Conservation (phyloP, 768 basidiomycete genomes). For the Suillus alpinus region DNA sequence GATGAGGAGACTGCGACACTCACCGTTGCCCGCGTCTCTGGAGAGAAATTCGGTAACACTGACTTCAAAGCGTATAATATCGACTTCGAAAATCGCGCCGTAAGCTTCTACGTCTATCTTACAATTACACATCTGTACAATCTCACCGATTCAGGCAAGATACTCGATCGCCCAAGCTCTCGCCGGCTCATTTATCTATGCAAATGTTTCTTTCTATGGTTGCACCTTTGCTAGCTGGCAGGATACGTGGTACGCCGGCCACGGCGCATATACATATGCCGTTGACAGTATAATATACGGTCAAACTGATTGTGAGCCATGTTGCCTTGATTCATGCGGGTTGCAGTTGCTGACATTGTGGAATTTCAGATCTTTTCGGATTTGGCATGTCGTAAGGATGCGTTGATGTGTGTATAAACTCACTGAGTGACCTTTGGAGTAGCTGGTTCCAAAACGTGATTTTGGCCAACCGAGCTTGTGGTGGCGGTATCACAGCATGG, state of each 20-base stretch:
- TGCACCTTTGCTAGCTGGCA: constrained; percentile 61
- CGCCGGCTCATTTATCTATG: constrained; percentile 61
- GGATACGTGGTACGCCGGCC: constrained; percentile 65
- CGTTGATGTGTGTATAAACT: background rate
- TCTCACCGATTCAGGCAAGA: constrained; percentile 35
- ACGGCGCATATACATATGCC: constrained; percentile 55
- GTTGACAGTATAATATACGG: constrained; percentile 63
- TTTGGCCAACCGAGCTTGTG: constrained; percentile 63
- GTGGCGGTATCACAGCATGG: constrained; percentile 67
- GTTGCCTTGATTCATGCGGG: constrained; percentile 12
- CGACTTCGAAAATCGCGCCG: constrained; percentile 60
- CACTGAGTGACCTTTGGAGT: background rate
- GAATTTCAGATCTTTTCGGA: constrained; percentile 54
- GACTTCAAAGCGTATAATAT: constrained; percentile 67
- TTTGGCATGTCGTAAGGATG: constrained; percentile 54
- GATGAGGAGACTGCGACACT: constrained; percentile 59
- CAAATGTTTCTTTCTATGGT: constrained; percentile 64
- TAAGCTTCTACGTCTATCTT: constrained; percentile 23
- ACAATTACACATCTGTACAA: background rate
- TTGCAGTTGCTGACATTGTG: background rate
- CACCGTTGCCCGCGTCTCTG: constrained; percentile 47
- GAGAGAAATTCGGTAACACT: constrained; percentile 47
- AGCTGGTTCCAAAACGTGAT: constrained; percentile 62
- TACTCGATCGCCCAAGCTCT: constrained; percentile 61
- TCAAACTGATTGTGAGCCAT: constrained; percentile 57